Percentiles rank a stretch among this genome's conserved stretches.
These are phyloP conservation scores for Teratosphaeria nubilosa DNA, from an alignment of 2,329 filamentous ascomycete species.

Conservation along the genomic window DNA sequence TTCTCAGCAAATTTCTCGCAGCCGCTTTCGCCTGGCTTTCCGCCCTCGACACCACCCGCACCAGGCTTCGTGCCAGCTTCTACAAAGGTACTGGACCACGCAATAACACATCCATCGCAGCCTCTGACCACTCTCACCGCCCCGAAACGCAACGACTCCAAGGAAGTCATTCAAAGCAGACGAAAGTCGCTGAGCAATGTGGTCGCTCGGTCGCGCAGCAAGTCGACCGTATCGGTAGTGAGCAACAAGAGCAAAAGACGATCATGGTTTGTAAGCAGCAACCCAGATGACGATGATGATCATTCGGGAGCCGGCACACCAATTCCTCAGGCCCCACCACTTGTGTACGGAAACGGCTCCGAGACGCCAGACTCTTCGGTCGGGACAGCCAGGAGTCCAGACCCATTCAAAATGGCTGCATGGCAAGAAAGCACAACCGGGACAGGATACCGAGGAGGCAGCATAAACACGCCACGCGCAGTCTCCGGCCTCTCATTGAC, in stretches of 20 bases:
- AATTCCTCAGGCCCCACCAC: neutral
- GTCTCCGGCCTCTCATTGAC: slow-evolving; percentile 11
- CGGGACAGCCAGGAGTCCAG: slow-evolving; percentile 2
- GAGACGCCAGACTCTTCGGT: slow-evolving; percentile 4
- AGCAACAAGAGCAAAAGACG: slow-evolving; percentile 3
- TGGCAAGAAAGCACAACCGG: neutral
- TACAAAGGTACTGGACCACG: neutral
- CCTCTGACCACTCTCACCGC: neutral
- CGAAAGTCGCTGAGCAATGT: slow-evolving; percentile 1
- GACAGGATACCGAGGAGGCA: neutral
- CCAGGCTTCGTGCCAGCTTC: neutral
- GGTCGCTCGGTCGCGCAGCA: neutral
- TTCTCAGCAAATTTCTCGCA: neutral
- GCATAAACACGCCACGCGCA: slow-evolving; percentile 9
- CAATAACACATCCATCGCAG: neutral
- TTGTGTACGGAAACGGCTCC: slow-evolving; percentile 3
- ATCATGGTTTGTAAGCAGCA: slow-evolving; percentile 6
- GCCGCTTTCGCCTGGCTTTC: neutral
- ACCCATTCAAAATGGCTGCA: neutral
- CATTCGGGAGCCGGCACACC: neutral
- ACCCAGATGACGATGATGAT: slow-evolving; percentile 2
- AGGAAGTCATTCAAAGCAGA: neutral
- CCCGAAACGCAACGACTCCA: neutral
- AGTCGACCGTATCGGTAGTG: slow-evolving; percentile 2
- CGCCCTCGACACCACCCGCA: neutral